Conservation (phyloP, 768 basidiomycete genomes). For the Termitomyces sp. region DNA sequence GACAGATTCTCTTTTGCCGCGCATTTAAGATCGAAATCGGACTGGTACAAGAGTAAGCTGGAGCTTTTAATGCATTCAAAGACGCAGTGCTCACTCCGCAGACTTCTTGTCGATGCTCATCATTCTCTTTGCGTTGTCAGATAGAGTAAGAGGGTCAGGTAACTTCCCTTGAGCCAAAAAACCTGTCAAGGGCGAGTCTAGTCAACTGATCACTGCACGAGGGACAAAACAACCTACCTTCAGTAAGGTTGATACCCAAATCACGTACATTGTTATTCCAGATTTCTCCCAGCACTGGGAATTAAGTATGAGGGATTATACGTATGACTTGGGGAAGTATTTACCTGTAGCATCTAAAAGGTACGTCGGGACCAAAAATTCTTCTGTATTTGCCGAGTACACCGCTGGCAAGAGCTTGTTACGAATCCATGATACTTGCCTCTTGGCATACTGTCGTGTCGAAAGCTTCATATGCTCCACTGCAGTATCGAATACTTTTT, state of each 20-base stretch:
- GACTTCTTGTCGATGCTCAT: slow-evolving; percentile 43
- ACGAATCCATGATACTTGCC: slow-evolving; percentile 89
- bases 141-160: slow-evolving; percentile 57
- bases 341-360: slow-evolving; percentile 69
- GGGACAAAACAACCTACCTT: slow-evolving; percentile 35
- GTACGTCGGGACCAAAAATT: slow-evolving; percentile 36
- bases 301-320: slow-evolving; percentile 1
- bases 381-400: slow-evolving; percentile 41
- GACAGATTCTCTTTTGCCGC: slow-evolving; percentile 57
- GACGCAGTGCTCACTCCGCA: slow-evolving; percentile 35
- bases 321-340: background rate
- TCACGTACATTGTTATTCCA: slow-evolving; percentile 60
- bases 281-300: slow-evolving; percentile 46
- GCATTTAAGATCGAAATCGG: slow-evolving; percentile 53
- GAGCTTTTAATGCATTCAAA: slow-evolving; percentile 7
- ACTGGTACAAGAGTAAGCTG: slow-evolving; percentile 31
- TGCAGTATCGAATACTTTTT: slow-evolving; percentile 48
- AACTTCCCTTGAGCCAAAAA: slow-evolving; percentile 51
- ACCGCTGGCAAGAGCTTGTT: slow-evolving; percentile 84
- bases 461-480: slow-evolving; percentile 80
- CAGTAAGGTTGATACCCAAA: slow-evolving; percentile 45
- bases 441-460: slow-evolving; percentile 88
- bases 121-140: slow-evolving; percentile 50
- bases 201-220: background rate
- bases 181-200: slow-evolving; percentile 32